phyloP scores from a whole-genome alignment of 345 rosid genomes.

The Euclidium syriacum region DNA sequence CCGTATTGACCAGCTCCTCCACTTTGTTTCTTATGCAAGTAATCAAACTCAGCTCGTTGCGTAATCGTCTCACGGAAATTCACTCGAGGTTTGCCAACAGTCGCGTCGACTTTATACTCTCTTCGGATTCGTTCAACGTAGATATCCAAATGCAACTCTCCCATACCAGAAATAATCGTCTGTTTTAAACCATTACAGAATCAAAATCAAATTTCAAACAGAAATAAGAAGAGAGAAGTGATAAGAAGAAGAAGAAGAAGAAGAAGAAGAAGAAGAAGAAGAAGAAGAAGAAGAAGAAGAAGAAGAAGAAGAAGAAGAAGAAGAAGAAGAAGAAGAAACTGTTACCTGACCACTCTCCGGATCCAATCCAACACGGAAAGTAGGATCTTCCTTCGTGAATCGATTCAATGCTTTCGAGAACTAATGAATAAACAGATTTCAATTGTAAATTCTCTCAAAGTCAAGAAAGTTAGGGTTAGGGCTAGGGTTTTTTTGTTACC shows the following conservation, averaged over 20 bases:
- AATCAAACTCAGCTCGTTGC: constrained; percentile 84
- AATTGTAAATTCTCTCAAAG: not conserved
- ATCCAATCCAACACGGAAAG: constrained; percentile 97
- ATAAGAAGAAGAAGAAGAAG: too few species aligned
- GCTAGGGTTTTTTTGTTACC: constrained; percentile 33
- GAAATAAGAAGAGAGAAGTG: not conserved
- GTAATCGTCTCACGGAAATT: constrained; percentile 96
- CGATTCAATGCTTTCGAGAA: constrained; percentile 98
- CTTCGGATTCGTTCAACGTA: constrained; percentile 94
- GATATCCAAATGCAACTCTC: constrained; percentile 93
- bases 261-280: too few species aligned
- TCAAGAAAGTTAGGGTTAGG: not conserved
- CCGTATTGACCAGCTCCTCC: constrained; percentile 99
- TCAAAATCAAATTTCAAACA: too few species aligned
- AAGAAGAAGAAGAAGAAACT: too few species aligned
- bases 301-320: too few species aligned
- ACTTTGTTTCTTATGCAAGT: constrained; percentile 94
- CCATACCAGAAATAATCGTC: constrained; percentile 99
- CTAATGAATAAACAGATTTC: constrained; percentile 31
- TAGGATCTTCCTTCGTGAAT: constrained; percentile 95
- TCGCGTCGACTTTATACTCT: constrained; percentile 98
- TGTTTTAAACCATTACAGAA: constrained; percentile 33
- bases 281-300: too few species aligned
- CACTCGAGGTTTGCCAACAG: constrained; percentile 96
- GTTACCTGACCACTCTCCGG: constrained; percentile 98